Evolutionary conservation across 176 grass and related monocot species (phyloP), one percentile per base, ranked within the genome.

Genomic region (Tillandsia leiboldiana): DNA sequence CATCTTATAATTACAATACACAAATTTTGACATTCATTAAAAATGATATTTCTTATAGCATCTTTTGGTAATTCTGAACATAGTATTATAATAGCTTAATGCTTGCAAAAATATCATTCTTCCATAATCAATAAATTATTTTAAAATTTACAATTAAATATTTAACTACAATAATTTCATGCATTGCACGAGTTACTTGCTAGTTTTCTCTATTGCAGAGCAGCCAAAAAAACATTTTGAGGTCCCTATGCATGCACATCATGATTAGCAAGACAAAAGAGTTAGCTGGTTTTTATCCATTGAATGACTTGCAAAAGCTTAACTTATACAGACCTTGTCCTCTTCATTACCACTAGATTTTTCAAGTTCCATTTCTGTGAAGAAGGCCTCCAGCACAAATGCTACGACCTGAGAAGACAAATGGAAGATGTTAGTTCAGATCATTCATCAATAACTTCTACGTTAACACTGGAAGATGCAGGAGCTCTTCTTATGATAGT

Each of bases 301-400:
- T 26, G 9, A 28, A 49, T 59, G 26, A 20, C 51, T 48, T 10
- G 69, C 2, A 69, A 69, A 14, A 69, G 28, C 42, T 26, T 11
- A 77, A 48, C 4, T 52, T 69, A 11, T 12, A 58, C 33, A 61
- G 26, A 77, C 75, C 75, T 51, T 69, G 42, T 51, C 75, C 24
- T 77, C 65, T 50, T 70, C 48, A 81, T 65, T 26, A 68, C 80
- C 83, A 64, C 64, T 61, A 80, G 28, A 8, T 78, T 91, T 87
- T 81, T 92, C 93, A 24, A 97, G 86, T 51, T 97, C 93, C 86
- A 97, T 97, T 84, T 97, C 89, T 69, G 93, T 86, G 82, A 97
- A 97, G 80, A 97, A 97, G 62, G 93, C 93, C 65, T 97, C 93
- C 79, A 97, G 70, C 33, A 97, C 84, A 85, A 97, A 97, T 79